Conservation (phyloP, 805 yeast species). For the Kodamaea kaohsiungensis region DNA sequence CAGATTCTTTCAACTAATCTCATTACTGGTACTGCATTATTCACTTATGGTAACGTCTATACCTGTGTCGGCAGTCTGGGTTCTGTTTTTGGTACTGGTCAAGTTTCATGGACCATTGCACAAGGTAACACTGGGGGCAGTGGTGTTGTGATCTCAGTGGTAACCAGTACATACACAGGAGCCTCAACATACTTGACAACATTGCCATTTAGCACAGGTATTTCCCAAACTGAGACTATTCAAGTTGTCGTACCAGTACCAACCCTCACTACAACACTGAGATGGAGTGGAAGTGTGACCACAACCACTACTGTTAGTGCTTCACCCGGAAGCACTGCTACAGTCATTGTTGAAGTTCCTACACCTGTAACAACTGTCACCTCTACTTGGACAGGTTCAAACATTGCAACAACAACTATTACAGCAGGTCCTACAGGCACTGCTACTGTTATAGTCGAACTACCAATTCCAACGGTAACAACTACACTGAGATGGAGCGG, state of each 20-base stretch:
- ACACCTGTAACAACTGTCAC: constrained; percentile 10
- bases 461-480: no score
- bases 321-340: constrained; percentile 10
- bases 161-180: constrained; percentile 7
- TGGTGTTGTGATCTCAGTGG: neutral
- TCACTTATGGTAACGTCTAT: constrained; percentile 12
- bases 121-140: neutral
- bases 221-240: constrained; percentile 14
- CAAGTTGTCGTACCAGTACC: constrained; percentile 15
- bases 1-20: neutral
- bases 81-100: neutral
- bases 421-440: no score
- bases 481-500: no score
- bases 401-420: no score
- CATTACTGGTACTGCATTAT: neutral
- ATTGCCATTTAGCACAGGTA: constrained; percentile 6
- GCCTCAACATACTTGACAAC: constrained; percentile 6
- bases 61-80: constrained; percentile 11
- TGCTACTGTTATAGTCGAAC: no score
- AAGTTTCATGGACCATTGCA: neutral
- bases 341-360: constrained; percentile 16
- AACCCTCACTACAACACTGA: constrained; percentile 8
- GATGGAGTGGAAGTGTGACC: constrained; percentile 10
- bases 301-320: constrained; percentile 8
- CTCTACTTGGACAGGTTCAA: constrained; percentile 14